Percentiles rank a stretch among this genome's conserved stretches.
phyloP scores from a whole-genome alignment of 345 rosid genomes.

The Adansonia digitata region DNA sequence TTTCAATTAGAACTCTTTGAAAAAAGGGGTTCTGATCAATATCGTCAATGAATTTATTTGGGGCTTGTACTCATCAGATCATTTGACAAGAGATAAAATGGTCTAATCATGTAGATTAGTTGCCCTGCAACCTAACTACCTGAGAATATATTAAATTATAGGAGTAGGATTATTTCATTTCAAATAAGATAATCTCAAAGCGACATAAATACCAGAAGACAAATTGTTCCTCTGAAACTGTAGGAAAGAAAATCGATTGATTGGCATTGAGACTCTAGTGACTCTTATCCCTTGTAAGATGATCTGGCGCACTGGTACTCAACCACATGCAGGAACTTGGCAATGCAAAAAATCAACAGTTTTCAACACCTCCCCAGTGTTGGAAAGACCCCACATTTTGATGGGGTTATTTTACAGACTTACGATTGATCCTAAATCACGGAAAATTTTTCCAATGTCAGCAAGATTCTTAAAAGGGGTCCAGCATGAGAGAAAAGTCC shows the following conservation, averaged over 20 bases:
- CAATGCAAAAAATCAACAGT: background rate
- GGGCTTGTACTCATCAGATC: background rate
- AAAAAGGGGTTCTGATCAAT: background rate
- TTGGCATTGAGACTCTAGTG: background rate
- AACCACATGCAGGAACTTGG: background rate
- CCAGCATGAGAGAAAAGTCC: constrained; percentile 2
- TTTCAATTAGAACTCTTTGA: background rate
- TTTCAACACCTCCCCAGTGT: background rate
- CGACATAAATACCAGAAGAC: background rate
- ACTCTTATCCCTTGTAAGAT: background rate
- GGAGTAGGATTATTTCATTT: background rate
- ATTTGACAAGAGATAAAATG: background rate
- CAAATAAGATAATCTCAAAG: background rate
- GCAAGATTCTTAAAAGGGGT: constrained; percentile 11
- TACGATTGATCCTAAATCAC: constrained; percentile 35
- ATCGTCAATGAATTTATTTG: background rate
- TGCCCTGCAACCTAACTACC: background rate
- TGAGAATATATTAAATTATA: no score
- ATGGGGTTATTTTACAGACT: constrained; percentile 5
- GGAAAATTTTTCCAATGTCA: constrained; percentile 21
- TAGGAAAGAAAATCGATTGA: background rate
- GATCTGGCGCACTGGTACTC: background rate
- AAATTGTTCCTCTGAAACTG: background rate
- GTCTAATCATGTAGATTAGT: background rate
- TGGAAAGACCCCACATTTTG: constrained; percentile 13